phyloP scores from a whole-genome alignment of 495 filamentous ascomycete genomes.

The Penicillium manginii region DNA sequence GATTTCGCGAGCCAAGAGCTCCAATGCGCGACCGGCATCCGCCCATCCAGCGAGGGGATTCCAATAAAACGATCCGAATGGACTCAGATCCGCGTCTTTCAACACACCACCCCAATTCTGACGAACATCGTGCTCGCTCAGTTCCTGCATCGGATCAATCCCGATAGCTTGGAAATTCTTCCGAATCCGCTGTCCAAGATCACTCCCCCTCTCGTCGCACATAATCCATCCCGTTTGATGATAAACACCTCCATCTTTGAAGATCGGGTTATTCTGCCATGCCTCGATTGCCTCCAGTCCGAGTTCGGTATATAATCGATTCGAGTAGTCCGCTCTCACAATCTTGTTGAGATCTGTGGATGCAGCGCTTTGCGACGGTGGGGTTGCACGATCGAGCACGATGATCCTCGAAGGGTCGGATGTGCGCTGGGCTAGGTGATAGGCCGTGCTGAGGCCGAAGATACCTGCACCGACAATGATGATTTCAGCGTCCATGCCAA shows the following conservation, averaged over 20 bases:
- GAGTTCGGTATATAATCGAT: constrained; percentile 35
- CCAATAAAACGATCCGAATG: constrained; percentile 37
- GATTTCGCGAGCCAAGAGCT: constrained; percentile 36
- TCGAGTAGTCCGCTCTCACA: constrained; percentile 40
- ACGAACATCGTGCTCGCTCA: constrained; percentile 35
- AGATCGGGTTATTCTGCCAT: constrained; percentile 29
- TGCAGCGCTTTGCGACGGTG: constrained; percentile 30
- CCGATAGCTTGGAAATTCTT: constrained; percentile 35
- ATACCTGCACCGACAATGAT: constrained; percentile 50
- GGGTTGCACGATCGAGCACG: constrained; percentile 39
- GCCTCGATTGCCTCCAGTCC: constrained; percentile 37
- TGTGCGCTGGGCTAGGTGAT: constrained; percentile 37
- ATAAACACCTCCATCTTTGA: constrained; percentile 29
- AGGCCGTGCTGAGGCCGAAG: constrained; percentile 49
- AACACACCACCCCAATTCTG: constrained; percentile 36
- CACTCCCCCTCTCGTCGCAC: constrained; percentile 34
- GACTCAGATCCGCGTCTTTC: constrained; percentile 25
- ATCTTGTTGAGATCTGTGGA: constrained; percentile 42
- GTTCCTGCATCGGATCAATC: constrained; percentile 20
- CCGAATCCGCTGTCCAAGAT: constrained; percentile 32
- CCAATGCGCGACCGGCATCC: constrained; percentile 39
- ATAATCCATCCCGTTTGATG: constrained; percentile 42
- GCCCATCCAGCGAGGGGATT: constrained; percentile 46
- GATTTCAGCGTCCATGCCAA: constrained; percentile 23
- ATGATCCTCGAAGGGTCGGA: constrained; percentile 32